Conservation (phyloP, 148 eudicot genomes). For the Oxyria digyna region DNA sequence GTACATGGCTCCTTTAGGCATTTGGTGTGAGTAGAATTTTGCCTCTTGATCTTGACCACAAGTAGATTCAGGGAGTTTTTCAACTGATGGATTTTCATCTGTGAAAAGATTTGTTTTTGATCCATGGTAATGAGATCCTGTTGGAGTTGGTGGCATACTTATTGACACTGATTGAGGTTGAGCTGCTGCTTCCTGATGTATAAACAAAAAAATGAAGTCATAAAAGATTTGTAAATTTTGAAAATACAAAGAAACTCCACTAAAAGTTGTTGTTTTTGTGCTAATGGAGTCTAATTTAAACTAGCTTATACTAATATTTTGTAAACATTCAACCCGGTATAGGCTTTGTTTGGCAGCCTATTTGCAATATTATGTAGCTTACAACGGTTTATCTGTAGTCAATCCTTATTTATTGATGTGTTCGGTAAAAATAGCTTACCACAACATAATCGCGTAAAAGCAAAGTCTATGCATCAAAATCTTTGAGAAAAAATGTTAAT, state of each 20-base stretch:
- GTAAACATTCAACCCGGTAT: too few species aligned
- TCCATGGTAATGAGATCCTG: background rate
- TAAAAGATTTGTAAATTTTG: background rate
- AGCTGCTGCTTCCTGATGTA: background rate
- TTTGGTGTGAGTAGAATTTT: conserved; percentile 4
- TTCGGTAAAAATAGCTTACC: too few species aligned
- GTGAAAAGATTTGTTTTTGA: background rate
- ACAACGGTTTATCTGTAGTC: too few species aligned
- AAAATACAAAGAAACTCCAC: too few species aligned
- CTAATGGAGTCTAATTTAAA: background rate
- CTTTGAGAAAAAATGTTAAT: too few species aligned
- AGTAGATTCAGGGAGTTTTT: background rate
- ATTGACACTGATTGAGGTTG: conserved; percentile 5
- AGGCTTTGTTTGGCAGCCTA: too few species aligned
- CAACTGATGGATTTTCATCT: background rate
- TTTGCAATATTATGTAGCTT: too few species aligned
- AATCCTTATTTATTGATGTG: too few species aligned
- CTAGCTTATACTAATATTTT: too few species aligned
- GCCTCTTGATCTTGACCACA: background rate
- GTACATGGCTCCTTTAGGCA: conserved; percentile 11
- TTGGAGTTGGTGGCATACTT: conserved; percentile 14
- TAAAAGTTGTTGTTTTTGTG: too few species aligned
- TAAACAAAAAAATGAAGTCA: background rate
- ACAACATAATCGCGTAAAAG: too few species aligned
- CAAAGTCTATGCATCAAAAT: too few species aligned